phyloP scores from a whole-genome alignment of 148 eudicot species.

The Spergularia marina region DNA sequence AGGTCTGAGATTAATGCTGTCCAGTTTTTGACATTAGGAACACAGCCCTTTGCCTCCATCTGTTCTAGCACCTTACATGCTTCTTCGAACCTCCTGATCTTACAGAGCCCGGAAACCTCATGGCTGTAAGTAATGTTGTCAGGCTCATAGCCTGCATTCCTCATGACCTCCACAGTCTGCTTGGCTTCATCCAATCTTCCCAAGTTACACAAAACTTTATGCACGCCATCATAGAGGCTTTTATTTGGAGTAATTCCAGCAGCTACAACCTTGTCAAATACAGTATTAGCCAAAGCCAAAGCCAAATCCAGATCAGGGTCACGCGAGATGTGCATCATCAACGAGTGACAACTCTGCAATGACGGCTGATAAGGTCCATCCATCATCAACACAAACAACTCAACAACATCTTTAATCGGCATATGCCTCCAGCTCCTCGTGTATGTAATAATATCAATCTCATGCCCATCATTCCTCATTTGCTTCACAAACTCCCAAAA shows the following conservation, averaged over 20 bases:
- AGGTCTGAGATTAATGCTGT: constrained; percentile 70
- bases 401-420: constrained; percentile 56
- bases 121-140: constrained; percentile 86
- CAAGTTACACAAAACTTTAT: constrained; percentile 60
- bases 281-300: constrained; percentile 48
- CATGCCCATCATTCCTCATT: constrained; percentile 64
- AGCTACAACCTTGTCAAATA: constrained; percentile 51
- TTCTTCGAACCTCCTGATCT: constrained; percentile 54
- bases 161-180: constrained; percentile 60
- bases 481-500: constrained; percentile 58
- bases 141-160: constrained; percentile 60
- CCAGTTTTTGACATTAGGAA: constrained; percentile 86
- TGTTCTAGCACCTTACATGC: constrained; percentile 46
- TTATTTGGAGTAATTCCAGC: constrained; percentile 51
- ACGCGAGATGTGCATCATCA: constrained; percentile 43
- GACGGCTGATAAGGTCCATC: constrained; percentile 78
- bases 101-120: constrained; percentile 64
- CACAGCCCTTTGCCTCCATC: constrained; percentile 67
- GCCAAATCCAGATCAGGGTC: constrained; percentile 43
- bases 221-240: constrained; percentile 60
- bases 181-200: constrained; percentile 85
- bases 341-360: constrained; percentile 42
- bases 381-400: constrained; percentile 84
- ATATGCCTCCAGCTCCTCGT: constrained; percentile 53
- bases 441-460: constrained; percentile 66